A percentile compares a stretch with the other conserved stretches of the same genome.
phyloP scores from a whole-genome alignment of 495 filamentous ascomycete genomes.

The Clohesyomyces aquaticus region DNA sequence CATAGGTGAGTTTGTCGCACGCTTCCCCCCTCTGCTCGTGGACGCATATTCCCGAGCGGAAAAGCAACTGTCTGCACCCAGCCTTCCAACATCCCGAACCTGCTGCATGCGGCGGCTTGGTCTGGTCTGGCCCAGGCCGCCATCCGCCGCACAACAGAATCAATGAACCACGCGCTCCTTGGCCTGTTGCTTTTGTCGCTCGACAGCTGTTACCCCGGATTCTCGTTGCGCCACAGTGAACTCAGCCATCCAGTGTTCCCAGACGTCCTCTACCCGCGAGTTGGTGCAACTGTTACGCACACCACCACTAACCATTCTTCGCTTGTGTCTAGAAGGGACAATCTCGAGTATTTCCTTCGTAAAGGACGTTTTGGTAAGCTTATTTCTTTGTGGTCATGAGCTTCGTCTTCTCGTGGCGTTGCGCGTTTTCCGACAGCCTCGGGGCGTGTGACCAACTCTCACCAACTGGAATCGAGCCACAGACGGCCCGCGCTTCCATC shows the following conservation, averaged over 20 bases:
- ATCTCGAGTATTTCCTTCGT: constrained; percentile 74
- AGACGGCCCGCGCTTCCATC: constrained; percentile 33
- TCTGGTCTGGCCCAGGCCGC: constrained; percentile 18
- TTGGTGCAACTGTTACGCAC: constrained; percentile 7
- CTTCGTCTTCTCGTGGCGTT: not conserved
- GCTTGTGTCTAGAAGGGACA: constrained; percentile 64
- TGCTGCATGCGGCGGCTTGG: constrained; percentile 19
- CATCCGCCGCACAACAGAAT: constrained; percentile 20
- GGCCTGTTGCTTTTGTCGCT: constrained; percentile 2
- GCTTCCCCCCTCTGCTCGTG: not conserved
- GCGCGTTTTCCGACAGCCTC: constrained; percentile 30
- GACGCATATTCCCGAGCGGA: not conserved
- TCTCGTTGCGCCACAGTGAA: constrained; percentile 20
- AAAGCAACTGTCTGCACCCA: constrained; percentile 14
- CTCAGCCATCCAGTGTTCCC: constrained; percentile 13
- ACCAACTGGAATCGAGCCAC: constrained; percentile 13
- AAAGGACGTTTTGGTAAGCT: constrained; percentile 68
- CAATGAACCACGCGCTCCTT: constrained; percentile 22
- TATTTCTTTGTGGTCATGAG: constrained; percentile 17
- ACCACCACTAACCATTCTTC: constrained; percentile 25
- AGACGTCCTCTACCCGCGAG: constrained; percentile 1
- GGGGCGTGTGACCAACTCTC: constrained; percentile 31
- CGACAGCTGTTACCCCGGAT: constrained; percentile 27
- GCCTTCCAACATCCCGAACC: constrained; percentile 6
- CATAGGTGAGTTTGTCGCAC: constrained; percentile 43